Conservation (phyloP, 148 eudicot species). For the Cornus florida region DNA sequence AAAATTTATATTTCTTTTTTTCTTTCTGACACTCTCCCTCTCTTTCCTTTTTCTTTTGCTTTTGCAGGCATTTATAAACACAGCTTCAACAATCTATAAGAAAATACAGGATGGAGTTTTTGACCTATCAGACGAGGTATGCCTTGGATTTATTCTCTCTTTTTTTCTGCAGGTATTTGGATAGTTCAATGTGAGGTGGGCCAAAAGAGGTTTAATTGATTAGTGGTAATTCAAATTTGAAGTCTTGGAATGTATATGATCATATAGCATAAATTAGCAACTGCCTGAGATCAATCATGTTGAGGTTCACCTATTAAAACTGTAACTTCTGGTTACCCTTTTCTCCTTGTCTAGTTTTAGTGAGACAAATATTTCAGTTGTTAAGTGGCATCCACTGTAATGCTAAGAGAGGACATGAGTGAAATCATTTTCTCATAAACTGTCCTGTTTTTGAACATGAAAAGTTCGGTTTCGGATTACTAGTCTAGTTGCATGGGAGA, state of each 20-base stretch:
- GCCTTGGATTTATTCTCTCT: background rate
- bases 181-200: background rate
- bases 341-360: no score
- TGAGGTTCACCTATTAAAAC: background rate
- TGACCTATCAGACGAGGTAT: constrained; percentile 55
- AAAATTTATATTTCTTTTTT: background rate
- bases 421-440: background rate
- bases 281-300: background rate
- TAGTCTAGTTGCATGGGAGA: no score
- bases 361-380: background rate
- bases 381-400: background rate
- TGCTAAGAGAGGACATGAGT: background rate
- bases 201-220: background rate
- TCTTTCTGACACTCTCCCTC: background rate
- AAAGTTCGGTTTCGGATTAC: no score
- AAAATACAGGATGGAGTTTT: constrained; percentile 57
- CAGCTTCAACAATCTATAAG: constrained; percentile 48
- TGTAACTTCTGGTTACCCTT: background rate
- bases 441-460: background rate
- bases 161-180: background rate
- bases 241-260: background rate
- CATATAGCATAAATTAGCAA: background rate
- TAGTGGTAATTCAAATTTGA: background rate
- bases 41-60: background rate
- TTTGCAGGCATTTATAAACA: constrained; percentile 49